phyloP scores from a whole-genome alignment of 805 yeast species.

The Metschnikowia picachoensis region DNA sequence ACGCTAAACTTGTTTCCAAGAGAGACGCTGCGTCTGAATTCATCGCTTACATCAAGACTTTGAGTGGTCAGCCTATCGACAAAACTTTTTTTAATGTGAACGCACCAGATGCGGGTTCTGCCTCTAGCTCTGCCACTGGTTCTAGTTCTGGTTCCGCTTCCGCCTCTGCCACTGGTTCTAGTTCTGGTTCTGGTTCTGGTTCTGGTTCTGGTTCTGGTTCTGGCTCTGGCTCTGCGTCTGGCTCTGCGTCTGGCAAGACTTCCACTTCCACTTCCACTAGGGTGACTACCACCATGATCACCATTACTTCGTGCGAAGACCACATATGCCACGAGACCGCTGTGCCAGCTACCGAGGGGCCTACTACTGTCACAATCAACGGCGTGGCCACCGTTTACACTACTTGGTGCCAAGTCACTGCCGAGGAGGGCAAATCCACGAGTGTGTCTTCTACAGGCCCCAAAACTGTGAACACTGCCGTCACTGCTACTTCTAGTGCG shows the following conservation, averaged over 20 bases:
- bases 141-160: slow-evolving; percentile 12
- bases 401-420: slow-evolving; percentile 27
- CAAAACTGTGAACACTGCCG: slow-evolving; percentile 15
- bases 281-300: slow-evolving; percentile 21
- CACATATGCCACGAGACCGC: slow-evolving; percentile 25
- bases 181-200: slow-evolving; percentile 13
- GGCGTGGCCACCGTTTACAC: slow-evolving; percentile 22
- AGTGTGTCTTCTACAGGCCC: slow-evolving; percentile 14
- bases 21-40: slow-evolving; percentile 31
- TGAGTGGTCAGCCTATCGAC: slow-evolving; percentile 23
- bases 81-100: slow-evolving; percentile 15
- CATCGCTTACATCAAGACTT: slow-evolving; percentile 20
- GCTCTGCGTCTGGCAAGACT: slow-evolving; percentile 8
- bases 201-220: slow-evolving; percentile 13
- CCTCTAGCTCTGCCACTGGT: slow-evolving; percentile 13
- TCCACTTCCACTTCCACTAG: no score
- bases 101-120: slow-evolving; percentile 8
- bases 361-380: slow-evolving; percentile 21
- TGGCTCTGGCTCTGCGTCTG: slow-evolving; percentile 15
- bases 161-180: slow-evolving; percentile 12
- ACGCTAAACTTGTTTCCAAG: slow-evolving; percentile 24
- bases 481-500: slow-evolving; percentile 13
- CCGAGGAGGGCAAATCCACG: slow-evolving; percentile 26
- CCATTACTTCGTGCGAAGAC: slow-evolving; percentile 33
- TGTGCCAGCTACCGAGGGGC: slow-evolving; percentile 33